Evolutionary conservation across 192 early-diverging fungal species (phyloP).

Genomic region (Coemansia sp.): DNA sequence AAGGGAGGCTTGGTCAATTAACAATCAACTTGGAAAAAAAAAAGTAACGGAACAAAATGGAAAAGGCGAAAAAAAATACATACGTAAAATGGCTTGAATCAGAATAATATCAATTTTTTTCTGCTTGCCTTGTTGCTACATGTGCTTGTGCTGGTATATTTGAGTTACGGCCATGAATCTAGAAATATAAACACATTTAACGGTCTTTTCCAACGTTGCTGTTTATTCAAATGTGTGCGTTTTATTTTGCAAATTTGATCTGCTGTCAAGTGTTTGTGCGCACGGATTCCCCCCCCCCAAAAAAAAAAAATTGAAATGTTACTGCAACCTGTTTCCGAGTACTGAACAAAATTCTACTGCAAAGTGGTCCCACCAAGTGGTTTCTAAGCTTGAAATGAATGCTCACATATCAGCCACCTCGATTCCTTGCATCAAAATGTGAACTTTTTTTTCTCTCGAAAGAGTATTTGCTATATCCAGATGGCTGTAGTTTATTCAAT

Average conservation of each 20-base stretch:
- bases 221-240: not conserved
- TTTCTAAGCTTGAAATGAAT: not conserved
- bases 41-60: not conserved
- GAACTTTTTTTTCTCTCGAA: no score
- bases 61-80: not conserved
- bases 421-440: not conserved
- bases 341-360: not conserved
- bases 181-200: not conserved
- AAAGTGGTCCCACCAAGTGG: not conserved
- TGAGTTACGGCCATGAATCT: not conserved
- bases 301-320: not conserved
- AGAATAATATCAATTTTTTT: not conserved
- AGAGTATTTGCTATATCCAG: no score
- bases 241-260: not conserved
- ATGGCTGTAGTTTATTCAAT: no score
- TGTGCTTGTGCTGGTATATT: not conserved
- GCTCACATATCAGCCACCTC: not conserved
- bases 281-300: not conserved
- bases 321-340: not conserved
- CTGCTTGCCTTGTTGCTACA: no score
- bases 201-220: not conserved
- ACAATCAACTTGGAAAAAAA: not conserved
- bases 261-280: not conserved
- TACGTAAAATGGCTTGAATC: not conserved
- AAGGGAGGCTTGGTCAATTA: not conserved